These are phyloP conservation scores for Hyaloscypha finlandica DNA, from an alignment of 495 filamentous ascomycete species.

Conservation along the genomic window DNA sequence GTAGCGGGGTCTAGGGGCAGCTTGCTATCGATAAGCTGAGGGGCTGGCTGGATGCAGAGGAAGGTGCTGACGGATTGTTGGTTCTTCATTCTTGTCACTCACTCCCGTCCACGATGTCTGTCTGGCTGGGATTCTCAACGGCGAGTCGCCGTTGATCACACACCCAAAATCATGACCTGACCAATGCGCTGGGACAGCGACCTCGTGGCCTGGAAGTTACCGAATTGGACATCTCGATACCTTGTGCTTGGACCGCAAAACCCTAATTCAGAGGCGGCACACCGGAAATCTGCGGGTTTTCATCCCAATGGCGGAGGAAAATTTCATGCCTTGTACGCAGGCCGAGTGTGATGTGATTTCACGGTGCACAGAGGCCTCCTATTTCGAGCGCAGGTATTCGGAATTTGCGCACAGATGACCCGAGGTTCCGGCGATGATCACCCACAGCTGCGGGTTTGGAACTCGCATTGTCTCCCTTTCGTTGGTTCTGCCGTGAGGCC, in stretches of 20 bases:
- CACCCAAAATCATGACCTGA: neutral
- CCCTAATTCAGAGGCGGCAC: neutral
- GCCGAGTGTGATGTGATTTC: neutral
- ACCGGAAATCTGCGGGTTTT: neutral
- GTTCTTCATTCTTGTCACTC: neutral
- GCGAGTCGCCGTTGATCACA: neutral
- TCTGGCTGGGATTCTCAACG: neutral
- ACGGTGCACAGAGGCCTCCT: neutral
- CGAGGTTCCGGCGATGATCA: neutral
- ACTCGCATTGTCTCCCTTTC: neutral
- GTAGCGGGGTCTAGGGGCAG: slow-evolving; percentile 16
- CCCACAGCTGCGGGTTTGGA: neutral
- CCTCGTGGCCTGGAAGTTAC: neutral
- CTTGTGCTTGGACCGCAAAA: neutral
- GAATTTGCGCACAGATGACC: slow-evolving; percentile 2
- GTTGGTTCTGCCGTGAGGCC: neutral
- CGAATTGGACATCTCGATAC: neutral
- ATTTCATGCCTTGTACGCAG: neutral
- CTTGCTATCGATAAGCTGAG: slow-evolving; percentile 25
- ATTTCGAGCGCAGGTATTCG: too few species aligned
- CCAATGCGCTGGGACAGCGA: slow-evolving; percentile 6
- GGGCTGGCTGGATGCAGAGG: neutral
- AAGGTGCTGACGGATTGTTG: neutral
- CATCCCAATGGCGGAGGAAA: neutral
- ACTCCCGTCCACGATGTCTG: neutral